Evolutionary conservation across 2,329 filamentous ascomycete genomes (phyloP), one percentile per base, ranked within the genome.

Genomic region (Pseudocercospora crystallina): DNA sequence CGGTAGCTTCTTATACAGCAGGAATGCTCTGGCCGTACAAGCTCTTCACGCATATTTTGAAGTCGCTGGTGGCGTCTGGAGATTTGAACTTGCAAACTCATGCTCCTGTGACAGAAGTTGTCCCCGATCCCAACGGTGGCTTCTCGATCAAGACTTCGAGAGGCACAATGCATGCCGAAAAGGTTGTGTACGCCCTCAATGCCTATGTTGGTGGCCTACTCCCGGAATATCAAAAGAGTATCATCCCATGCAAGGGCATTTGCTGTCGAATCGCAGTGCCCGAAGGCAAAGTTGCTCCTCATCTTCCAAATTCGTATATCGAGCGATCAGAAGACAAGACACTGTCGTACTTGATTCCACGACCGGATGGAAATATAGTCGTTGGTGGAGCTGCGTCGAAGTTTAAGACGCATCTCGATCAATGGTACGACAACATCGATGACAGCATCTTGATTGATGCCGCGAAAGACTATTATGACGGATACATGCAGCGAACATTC

Each of bases 1-100:
- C 62, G 3, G 57, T 47, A 0, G 62, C 65, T 37, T 63, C 56
- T 4, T 70, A 65, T 32, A 65, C 80, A 40, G 86, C 86, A 0
- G 86, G 82, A 0, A 83, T 80, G 60, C 64, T 87, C 17, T 90
- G 85, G 85, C 89, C 89, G 0, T 92, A 92, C 68, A 92, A 91
- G 71, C 79, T 92, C 12, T 82, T 94, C 2, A 74, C 81, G 2
- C 85, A 84, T 71, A 75, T 90, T 0, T 71, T 95, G 81, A 86
- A 65, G 69, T 71, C 10, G 76, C 86, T 57, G 0, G 64, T 78
- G 3, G 65, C 73, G 20, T 66, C 66, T 1, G 69, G 63, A n/a
- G 82, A 45, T 14, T 5, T 89, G 59, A 89, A 90, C 60, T 73
- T 91, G 17, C 87, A 90, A 69, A 89, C 86, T 3, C 81, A 77